Base-by-base conservation (phyloP, 2,329 filamentous ascomycete genomes). In the Aspergillus pseudoterreus region DNA sequence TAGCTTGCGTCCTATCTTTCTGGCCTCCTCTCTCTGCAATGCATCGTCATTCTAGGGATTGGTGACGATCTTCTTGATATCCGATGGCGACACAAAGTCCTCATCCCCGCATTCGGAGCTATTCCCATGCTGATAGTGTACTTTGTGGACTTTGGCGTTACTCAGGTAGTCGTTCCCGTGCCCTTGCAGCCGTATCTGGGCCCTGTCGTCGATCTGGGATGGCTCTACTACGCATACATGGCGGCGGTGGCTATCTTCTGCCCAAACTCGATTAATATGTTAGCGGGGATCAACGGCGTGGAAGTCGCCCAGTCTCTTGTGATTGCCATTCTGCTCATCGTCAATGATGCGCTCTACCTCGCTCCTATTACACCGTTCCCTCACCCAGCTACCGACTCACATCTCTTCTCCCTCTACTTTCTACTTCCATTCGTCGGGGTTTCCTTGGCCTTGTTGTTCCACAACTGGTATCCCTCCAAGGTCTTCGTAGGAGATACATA, bases 401-500 rank as follows among this genome's bases (percentile, higher is more conserved):
- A 99, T 71, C 78, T 99, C 39, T 96, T 99, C 79, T 96, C 91
- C 9, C 84, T 97, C 54, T 99, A 95, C 76, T 85, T 99, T 60
- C 81, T 99, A 39, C 81, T 97, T 14, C 94, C 94, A 14, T 97
- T 97, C 77, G 82, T 97, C 54, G 94, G 91, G 45, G 94, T 96
- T 49, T 96, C 91, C 6, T 73, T 88, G 46, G 94, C 94, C 8
- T 80, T 99, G 14, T 82, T 94, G 65, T 83, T 75, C 68, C 92
- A 99, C 77, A 99, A 99, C 73, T 95, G 91, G 89, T 99, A 91
- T 68, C 94, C 94, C 0, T 90, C 92, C 21, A 86, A 85, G 63
- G 94, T 97, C 9, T 99, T 99, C 66, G 92, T 97, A 9, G 94
- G 94, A 50, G 94, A 99, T 72, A 99, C 94, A 4, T 99, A 97